Evolutionary conservation across 352 stramenopile species (phyloP).

Genomic region (Globisporangium emineosum): DNA sequence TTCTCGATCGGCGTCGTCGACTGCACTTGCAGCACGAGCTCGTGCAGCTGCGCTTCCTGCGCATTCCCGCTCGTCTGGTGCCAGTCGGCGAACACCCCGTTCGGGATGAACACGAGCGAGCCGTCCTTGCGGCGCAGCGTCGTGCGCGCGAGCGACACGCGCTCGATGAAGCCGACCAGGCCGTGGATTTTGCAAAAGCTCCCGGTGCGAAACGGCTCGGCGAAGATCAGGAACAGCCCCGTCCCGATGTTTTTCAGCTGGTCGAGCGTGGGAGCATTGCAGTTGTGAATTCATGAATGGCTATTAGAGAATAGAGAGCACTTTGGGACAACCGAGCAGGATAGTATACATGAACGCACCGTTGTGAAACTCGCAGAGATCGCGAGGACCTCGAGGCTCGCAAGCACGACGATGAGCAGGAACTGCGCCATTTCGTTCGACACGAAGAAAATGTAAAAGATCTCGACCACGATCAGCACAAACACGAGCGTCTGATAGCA

Average conservation of each 20-base stretch:
- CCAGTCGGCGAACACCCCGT: constrained; percentile 73
- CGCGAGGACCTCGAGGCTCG: constrained; percentile 59
- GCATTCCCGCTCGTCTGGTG: constrained; percentile 64
- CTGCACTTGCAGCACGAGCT: constrained; percentile 44
- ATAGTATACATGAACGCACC: too few species aligned
- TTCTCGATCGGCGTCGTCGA: constrained; percentile 34
- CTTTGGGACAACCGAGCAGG: too few species aligned
- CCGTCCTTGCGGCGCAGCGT: constrained; percentile 64
- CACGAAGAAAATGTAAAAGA: constrained; percentile 85
- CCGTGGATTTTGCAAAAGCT: constrained; percentile 54
- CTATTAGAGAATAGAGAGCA: neutral
- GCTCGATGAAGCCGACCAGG: constrained; percentile 65
- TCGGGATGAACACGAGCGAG: constrained; percentile 73
- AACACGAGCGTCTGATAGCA: constrained; percentile 41
- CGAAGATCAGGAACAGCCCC: constrained; percentile 82
- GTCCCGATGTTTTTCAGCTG: constrained; percentile 83
- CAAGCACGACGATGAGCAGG: constrained; percentile 62
- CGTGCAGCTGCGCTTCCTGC: constrained; percentile 47
- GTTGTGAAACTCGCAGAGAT: constrained; percentile 66
- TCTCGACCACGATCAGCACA: constrained; percentile 71
- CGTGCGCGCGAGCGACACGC: constrained; percentile 71
- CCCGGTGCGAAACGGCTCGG: constrained; percentile 73
- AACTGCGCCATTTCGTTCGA: constrained; percentile 58
- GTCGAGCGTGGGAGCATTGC: neutral
- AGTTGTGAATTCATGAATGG: neutral